A percentile compares a stretch with the other conserved stretches of the same genome.
These are phyloP conservation scores for Triangularia verruculosa DNA, from an alignment of 2,329 filamentous ascomycete species.

Conservation along the genomic window DNA sequence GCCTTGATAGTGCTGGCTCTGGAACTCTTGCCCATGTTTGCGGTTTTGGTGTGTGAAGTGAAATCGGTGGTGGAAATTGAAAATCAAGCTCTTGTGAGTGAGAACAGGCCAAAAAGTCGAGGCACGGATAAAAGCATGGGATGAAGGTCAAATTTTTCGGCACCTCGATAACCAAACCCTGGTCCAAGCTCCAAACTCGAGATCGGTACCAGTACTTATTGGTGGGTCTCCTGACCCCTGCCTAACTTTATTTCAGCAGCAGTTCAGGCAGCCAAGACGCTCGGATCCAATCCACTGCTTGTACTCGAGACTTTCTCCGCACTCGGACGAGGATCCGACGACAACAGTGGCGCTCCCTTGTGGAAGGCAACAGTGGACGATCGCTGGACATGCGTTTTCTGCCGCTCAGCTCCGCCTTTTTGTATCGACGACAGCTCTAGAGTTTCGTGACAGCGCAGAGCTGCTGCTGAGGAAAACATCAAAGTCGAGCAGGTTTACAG, in stretches of 20 bases:
- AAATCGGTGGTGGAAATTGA: neutral
- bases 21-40: conserved; percentile 78
- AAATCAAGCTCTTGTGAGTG: neutral
- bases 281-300: neutral
- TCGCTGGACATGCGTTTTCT: conserved; percentile 18
- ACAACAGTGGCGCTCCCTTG: neutral
- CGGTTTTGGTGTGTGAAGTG: neutral
- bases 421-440: conserved; percentile 21
- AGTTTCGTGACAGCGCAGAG: conserved; percentile 6
- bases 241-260: neutral
- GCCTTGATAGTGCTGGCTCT: conserved; percentile 76
- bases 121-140: conserved; percentile 18
- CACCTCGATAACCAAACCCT: neutral
- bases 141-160: conserved; percentile 18
- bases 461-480: neutral
- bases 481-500: neutral
- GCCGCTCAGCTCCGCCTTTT: conserved; percentile 25
- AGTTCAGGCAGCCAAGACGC: neutral
- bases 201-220: conserved; percentile 9
- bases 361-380: conserved; percentile 11
- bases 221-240: neutral
- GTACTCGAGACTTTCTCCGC: conserved; percentile 4
- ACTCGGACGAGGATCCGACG: neutral
- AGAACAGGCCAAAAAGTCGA: neutral
- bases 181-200: neutral